phyloP scores from a whole-genome alignment of 78 protist species.

The Dictyostelium purpureum region DNA sequence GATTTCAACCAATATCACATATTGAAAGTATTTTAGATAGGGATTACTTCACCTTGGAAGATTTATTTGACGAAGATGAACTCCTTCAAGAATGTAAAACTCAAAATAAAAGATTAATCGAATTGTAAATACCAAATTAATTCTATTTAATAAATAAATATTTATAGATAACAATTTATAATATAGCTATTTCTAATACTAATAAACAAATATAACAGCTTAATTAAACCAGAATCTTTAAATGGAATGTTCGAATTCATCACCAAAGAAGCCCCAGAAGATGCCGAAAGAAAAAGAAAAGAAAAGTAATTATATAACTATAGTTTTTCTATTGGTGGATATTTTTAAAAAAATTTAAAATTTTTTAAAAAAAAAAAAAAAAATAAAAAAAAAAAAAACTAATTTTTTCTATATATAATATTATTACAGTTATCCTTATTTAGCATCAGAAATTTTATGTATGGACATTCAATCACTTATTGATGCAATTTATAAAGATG shows the following conservation, averaged over 20 bases:
- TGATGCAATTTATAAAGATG: slow-evolving; percentile 80
- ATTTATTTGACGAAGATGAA: slow-evolving; percentile 86
- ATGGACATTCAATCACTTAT: slow-evolving; percentile 69
- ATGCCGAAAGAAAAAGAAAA: slow-evolving; percentile 62
- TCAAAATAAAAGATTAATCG: slow-evolving; percentile 82
- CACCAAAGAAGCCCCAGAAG: slow-evolving; percentile 76
- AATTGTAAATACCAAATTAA: slow-evolving; percentile 36
- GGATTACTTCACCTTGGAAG: slow-evolving; percentile 67
- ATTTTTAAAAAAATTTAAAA: not conserved
- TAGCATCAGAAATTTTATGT: slow-evolving; percentile 78
- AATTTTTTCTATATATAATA: not conserved
- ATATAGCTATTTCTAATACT: not conserved
- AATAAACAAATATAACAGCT: not conserved
- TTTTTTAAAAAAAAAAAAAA: not conserved
- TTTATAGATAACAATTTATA: not conserved
- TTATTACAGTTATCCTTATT: slow-evolving; percentile 44
- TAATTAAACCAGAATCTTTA: slow-evolving; percentile 69
- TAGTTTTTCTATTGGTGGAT: not conserved
- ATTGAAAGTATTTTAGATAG: slow-evolving; percentile 82
- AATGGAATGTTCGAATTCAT: slow-evolving; percentile 54
- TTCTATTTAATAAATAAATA: not conserved
- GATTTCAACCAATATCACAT: slow-evolving; percentile 84
- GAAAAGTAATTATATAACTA: slow-evolving; percentile 38
- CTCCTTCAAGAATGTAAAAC: slow-evolving; percentile 80
- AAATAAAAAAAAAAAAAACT: not conserved